Base-by-base conservation (phyloP, 768 basidiomycete genomes). In the Termitomyces sp. region DNA sequence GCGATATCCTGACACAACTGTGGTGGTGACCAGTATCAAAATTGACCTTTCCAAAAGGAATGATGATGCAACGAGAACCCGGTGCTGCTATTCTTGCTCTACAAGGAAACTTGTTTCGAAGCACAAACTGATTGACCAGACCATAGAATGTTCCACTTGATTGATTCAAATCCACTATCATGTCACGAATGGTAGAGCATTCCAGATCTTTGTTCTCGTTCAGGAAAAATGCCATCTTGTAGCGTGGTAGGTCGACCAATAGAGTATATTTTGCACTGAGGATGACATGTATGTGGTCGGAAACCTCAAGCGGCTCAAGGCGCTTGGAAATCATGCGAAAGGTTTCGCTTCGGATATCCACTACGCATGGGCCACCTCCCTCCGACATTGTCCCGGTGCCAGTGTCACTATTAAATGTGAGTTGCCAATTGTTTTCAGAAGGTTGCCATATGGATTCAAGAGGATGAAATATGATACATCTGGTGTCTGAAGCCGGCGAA, bases 111-210 rank as follows among this genome's bases (percentile, higher is more conserved):
- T 61, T 68, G 46, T 62, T 65, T 12, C 67, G 64, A 14, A 77
- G 69, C 41, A 81, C 70, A 5, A 82, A 69, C 17, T 80, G 74
- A 37, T 66, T 71, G 34, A 46, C 38, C 34, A 83, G 61, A 16
- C 81, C 82, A 38, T 79, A 71, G 62, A 83, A 64, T 1, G 78
- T 75, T 1, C 78, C 78, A 1, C 66, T 65, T 1, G 70, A 77
- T 56, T 82, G 82, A 35, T 67, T 49, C 2, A 50, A 1, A 51
- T 80, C 77, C n/a, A 81, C 66, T 16, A 76, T 63, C 70, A 78
- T 79, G 21, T 66, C 69, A 12, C 73, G 72, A 34, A 79, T 66
- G 38, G 77, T 77, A 9, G 57, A 66, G 37, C 74, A 80, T 56
- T 76, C 73, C 23, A 82, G 62, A 25, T 68, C 63, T 16, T 65